Base-by-base conservation (phyloP, 441 rosid genomes). In the Macaranga tanarius region DNA sequence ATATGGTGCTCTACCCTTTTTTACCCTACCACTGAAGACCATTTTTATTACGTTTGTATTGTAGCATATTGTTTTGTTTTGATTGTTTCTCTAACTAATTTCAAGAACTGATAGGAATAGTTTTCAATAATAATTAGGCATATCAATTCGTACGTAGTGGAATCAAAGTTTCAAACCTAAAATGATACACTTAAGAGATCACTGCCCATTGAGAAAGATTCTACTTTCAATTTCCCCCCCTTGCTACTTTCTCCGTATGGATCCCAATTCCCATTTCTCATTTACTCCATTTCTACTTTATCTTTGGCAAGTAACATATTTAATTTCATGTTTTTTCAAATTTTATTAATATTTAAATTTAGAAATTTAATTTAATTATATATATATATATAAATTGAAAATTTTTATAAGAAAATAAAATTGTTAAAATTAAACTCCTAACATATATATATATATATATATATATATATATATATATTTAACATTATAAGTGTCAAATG, bases 21-120 rank as follows among this genome's bases (percentile, higher is more conserved):
- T 23, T 22, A 20, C 31, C 60, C 28, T 22, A 56, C 60, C 60
- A 22, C 60, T 22, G 31, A 56, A 3, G 20, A 28, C 38, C 62
- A 58, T 23, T 23, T 64, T 64, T 64, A 44, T 64, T 22, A 12
- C 16, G 9, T 65, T 65, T 65, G 69, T 65, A 65, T 47, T 47
- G 5, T 66, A 66, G 58, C 42, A 17, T 28, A 23, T 50, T 48
- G 57, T 66, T 66, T 26, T 13, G 11, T 10, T 48, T 13, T 48
- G 54, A 48, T 48, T 10, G 20, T 51, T 62, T 62, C 44, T 50
- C 23, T 28, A 28, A 17, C 22, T 25, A 48, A 16, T 31, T 61
- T 28, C 54, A 48, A 16, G 25, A 40, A 38, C 16, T 62, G 20
- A 42, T 63, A 22, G 19, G 10, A 42, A 63, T 44, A 31, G 31